phyloP scores from a whole-genome alignment of 192 early-diverging fungal species.

The Glomus cerebriforme region DNA sequence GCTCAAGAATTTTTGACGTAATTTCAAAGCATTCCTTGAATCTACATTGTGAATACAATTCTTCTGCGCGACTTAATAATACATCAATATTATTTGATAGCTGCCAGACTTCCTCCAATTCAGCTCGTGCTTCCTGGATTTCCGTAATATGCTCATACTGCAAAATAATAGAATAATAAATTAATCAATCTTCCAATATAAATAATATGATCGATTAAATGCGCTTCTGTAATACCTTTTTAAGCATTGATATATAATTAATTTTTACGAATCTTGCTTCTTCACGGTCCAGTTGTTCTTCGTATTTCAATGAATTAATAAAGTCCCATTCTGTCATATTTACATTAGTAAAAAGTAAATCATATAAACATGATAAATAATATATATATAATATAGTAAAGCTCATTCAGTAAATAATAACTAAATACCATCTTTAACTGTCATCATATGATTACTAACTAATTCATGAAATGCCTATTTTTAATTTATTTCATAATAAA shows the following conservation, averaged over 20 bases:
- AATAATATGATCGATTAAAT: neutral
- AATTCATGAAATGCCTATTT: constrained; percentile 59
- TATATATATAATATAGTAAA: neutral
- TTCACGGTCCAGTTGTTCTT: constrained; percentile 44
- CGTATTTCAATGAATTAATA: constrained; percentile 53
- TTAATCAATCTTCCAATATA: neutral
- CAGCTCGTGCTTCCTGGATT: constrained; percentile 41
- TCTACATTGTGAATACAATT: constrained; percentile 48
- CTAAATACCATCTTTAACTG: constrained; percentile 47
- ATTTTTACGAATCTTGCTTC: constrained; percentile 60
- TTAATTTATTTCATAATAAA: constrained; percentile 19
- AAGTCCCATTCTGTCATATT: constrained; percentile 55
- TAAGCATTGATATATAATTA: constrained; percentile 62
- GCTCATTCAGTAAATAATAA: neutral
- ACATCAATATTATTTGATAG: constrained; percentile 53
- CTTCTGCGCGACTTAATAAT: constrained; percentile 57
- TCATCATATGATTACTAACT: constrained; percentile 61
- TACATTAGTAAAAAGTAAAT: neutral
- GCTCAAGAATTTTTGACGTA: constrained; percentile 56
- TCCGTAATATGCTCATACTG: constrained; percentile 54
- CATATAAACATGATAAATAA: neutral
- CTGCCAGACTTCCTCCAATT: constrained; percentile 44
- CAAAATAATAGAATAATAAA: neutral
- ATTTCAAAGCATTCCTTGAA: constrained; percentile 51
- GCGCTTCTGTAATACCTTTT: constrained; percentile 50